Conservation (phyloP, 2,329 filamentous ascomycete genomes). For the Colletotrichum musae region DNA sequence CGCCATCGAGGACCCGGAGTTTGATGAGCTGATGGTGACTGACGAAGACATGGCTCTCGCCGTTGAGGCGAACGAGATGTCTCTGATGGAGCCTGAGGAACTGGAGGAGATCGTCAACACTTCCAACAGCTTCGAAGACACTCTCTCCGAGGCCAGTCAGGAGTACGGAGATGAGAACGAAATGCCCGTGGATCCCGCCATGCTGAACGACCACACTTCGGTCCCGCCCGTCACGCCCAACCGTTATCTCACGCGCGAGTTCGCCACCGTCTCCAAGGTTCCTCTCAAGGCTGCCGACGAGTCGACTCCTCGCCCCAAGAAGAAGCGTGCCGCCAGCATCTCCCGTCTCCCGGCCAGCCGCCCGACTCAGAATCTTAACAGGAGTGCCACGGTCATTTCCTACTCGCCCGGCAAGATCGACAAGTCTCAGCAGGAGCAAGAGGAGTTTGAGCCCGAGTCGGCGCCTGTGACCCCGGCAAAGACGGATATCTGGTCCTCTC, state of each 20-base stretch:
- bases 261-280: conserved; percentile 83
- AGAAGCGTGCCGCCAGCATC: conserved; percentile 66
- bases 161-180: conserved; percentile 79
- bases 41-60: conserved; percentile 72
- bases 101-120: conserved; percentile 53
- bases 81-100: conserved; percentile 63
- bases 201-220: conserved; percentile 48
- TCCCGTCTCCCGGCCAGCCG: conserved; percentile 62
- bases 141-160: conserved; percentile 73
- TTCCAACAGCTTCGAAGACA: conserved; percentile 57
- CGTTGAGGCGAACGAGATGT: conserved; percentile 73
- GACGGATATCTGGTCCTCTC: conserved; percentile 66
- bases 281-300: conserved; percentile 79
- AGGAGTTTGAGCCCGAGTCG: conserved; percentile 49
- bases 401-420: conserved; percentile 67
- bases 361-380: conserved; percentile 56
- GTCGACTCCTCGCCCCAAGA: conserved; percentile 63
- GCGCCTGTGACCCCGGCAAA: conserved; percentile 62
- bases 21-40: conserved; percentile 63
- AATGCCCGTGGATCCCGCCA: conserved; percentile 67
- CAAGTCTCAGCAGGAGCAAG: conserved; percentile 46
- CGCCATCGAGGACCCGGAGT: conserved; percentile 49
- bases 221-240: conserved; percentile 69
- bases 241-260: conserved; percentile 66
- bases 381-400: conserved; percentile 68